Percentiles rank a stretch among this genome's conserved stretches.
These are phyloP conservation scores for Cytospora schulzeri DNA, from an alignment of 2,329 filamentous ascomycete genomes.

Conservation along the genomic window DNA sequence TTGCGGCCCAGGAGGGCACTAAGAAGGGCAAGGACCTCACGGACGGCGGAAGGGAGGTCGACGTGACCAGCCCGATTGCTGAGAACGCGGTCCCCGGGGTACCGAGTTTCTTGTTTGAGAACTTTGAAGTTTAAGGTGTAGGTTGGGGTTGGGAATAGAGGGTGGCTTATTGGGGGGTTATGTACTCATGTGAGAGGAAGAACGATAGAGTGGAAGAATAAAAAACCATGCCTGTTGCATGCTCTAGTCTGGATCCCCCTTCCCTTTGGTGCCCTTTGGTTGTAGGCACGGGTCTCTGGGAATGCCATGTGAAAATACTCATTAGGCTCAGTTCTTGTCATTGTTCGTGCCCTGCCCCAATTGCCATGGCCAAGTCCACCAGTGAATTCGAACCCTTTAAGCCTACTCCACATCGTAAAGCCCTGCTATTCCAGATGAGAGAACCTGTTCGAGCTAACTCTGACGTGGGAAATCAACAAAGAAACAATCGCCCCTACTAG, in stretches of 20 bases:
- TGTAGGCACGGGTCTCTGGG: too few relatives aligned
- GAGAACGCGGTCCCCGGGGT: conserved; percentile 79
- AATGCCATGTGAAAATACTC: too few relatives aligned
- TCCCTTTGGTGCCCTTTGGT: background rate
- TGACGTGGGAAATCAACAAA: too few relatives aligned
- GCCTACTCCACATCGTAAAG: too few relatives aligned
- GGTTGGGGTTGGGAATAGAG: background rate
- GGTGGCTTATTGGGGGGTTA: too few relatives aligned
- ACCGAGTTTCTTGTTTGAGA: conserved; percentile 84
- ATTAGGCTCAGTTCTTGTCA: too few relatives aligned
- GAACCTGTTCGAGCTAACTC: too few relatives aligned
- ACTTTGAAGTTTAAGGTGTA: conserved; percentile 55
- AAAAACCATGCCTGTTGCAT: background rate
- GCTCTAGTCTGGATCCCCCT: background rate
- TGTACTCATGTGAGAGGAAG: background rate
- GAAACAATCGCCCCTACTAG: background rate
- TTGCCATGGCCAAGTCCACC: too few relatives aligned
- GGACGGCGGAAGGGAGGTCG: conserved; percentile 54
- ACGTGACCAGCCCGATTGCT: conserved; percentile 60
- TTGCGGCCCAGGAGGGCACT: conserved; percentile 70
- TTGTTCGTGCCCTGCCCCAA: too few relatives aligned
- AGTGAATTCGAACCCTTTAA: too few relatives aligned
- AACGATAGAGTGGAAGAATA: background rate
- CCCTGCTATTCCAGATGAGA: too few relatives aligned
- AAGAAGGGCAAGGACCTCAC: conserved; percentile 63